These are phyloP conservation scores for Penicillium paneum DNA, from an alignment of 2,329 filamentous ascomycete species.

Conservation along the genomic window DNA sequence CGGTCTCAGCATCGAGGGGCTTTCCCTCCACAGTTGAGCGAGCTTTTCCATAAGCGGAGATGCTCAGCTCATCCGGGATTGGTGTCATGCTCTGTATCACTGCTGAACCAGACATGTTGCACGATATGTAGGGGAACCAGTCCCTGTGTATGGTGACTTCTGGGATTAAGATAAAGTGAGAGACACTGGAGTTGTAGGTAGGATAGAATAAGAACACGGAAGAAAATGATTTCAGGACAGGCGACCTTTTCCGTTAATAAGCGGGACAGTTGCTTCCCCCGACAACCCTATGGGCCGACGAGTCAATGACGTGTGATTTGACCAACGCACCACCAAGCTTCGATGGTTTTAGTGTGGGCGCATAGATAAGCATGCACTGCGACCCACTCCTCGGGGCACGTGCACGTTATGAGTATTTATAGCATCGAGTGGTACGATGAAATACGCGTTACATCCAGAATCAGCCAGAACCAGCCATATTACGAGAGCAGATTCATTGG, in stretches of 20 bases:
- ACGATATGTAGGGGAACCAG: background rate
- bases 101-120: background rate
- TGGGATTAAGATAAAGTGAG: background rate
- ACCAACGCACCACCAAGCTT: background rate
- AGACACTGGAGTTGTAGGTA: background rate
- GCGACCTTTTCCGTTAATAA: background rate
- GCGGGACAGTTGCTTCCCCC: background rate
- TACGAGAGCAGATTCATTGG: too few relatives aligned
- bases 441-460: too few relatives aligned
- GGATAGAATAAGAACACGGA: background rate
- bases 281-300: background rate
- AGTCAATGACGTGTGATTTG: conserved; percentile 5
- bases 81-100: conserved; percentile 10
- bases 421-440: too few relatives aligned
- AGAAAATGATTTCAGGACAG: background rate
- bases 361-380: background rate
- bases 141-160: background rate
- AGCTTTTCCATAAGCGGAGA: conserved; percentile 63
- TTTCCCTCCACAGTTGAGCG: conserved; percentile 61
- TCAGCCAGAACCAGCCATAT: too few relatives aligned
- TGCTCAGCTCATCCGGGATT: conserved; percentile 49
- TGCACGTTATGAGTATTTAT: too few relatives aligned
- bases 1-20: conserved; percentile 63
- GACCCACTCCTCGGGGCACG: too few relatives aligned
- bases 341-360: background rate